Conservation (phyloP, 208 protist species). For the Acanthamoeba royreba region DNA sequence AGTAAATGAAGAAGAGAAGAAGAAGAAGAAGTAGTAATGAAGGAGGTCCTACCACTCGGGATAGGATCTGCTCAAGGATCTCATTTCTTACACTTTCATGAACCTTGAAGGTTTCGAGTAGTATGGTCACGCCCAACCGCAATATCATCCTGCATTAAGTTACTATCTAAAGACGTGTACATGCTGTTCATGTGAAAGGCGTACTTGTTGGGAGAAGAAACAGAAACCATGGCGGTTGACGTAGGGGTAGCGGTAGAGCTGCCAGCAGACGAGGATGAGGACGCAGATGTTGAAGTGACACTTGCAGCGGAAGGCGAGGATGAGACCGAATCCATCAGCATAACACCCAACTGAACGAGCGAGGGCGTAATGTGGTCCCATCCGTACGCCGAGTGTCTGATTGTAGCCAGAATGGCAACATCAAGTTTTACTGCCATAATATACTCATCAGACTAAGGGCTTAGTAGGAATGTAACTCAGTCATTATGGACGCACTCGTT, state of each 20-base stretch:
- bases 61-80: conserved; percentile 45
- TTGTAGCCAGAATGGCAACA: neutral
- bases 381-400: neutral
- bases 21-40: neutral
- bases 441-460: neutral
- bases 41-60: conserved; percentile 14
- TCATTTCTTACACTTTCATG: conserved; percentile 23
- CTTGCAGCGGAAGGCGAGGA: neutral
- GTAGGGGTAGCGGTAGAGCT: neutral
- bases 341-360: conserved; percentile 27
- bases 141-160: neutral
- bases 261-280: neutral
- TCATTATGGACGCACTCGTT: neutral
- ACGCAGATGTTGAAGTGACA: neutral
- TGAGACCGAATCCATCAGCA: neutral
- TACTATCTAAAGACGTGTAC: too few species aligned
- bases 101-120: conserved; percentile 19
- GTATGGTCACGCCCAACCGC: neutral
- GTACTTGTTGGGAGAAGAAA: neutral
- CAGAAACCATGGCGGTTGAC: neutral
- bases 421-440: neutral
- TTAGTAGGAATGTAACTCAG: neutral
- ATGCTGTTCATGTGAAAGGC: too few species aligned
- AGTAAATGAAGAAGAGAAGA: neutral
- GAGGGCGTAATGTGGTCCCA: conserved; percentile 42